Evolutionary conservation across 768 basidiomycete genomes (phyloP).

Genomic region (Amyloporia xantha): DNA sequence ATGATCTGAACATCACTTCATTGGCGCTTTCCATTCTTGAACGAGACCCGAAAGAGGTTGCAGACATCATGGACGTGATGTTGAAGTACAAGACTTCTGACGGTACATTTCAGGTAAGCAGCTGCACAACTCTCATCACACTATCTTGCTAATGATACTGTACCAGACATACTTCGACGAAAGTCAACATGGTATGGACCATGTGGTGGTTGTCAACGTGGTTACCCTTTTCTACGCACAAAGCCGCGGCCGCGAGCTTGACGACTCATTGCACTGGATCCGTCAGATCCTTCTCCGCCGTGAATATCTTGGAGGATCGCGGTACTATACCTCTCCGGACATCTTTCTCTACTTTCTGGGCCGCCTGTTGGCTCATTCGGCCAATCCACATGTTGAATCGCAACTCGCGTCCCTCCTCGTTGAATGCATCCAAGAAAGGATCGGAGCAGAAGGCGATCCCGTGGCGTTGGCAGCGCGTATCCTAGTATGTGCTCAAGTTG

Average conservation of each 20-base stretch:
- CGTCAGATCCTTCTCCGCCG: conserved; percentile 42
- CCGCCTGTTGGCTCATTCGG: conserved; percentile 34
- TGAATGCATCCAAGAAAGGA: conserved; percentile 42
- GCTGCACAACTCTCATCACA: not conserved
- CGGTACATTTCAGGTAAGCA: conserved; percentile 34
- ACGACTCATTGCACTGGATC: conserved; percentile 41
- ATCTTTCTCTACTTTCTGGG: conserved; percentile 46
- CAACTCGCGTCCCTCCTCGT: conserved; percentile 34
- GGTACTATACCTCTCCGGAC: conserved; percentile 48
- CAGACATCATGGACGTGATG: conserved; percentile 52
- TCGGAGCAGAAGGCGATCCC: conserved; percentile 43
- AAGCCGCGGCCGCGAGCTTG: conserved; percentile 40
- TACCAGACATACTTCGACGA: conserved; percentile 47
- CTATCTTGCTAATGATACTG: not conserved
- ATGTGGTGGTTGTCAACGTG: conserved; percentile 46
- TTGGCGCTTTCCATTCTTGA: conserved; percentile 40
- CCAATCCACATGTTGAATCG: conserved; percentile 28
- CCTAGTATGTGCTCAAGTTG: conserved; percentile 36
- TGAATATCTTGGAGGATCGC: conserved; percentile 48
- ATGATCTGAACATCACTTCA: conserved; percentile 55
- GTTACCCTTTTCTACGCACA: conserved; percentile 45
- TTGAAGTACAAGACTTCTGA: conserved; percentile 41
- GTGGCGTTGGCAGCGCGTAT: conserved; percentile 54
- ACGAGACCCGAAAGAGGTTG: conserved; percentile 25
- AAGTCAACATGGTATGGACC: conserved; percentile 45